Evolutionary conservation across 148 eudicot species (phyloP), one percentile per base, ranked within the genome.

Genomic region (Heliamphora exappendiculata): DNA sequence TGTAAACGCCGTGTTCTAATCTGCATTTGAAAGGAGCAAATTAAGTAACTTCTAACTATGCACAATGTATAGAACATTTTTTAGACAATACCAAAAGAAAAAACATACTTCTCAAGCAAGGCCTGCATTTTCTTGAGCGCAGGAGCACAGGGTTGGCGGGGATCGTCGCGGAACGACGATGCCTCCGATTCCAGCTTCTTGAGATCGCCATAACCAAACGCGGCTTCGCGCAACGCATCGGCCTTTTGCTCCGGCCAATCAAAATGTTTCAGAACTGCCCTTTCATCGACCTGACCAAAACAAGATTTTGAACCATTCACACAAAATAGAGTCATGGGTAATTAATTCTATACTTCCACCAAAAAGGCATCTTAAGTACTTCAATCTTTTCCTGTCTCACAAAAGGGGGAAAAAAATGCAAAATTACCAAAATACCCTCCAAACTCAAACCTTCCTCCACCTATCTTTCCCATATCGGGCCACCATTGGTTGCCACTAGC

Each of bases 221-320:
- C 99, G 33, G 99, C 99, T 86, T 95, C 99, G 37, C 99, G 89
- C 69, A 95, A 78, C 1, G 96, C 95, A 76, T 95, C 99, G 0
- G 99, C 99, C 82, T 89, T 95, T 69, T 88, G 85, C 85, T 95
- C 99, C 0, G 99, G 99, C 99, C 99, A 95, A 45, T 91, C 77
- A 24, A 95, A 95, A 81, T 95, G 99, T 78, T 95, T 95, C 22
- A 95, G 82, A 71, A 95, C 99, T 6, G 99, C 99, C 73, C 99
- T 89, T 76, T 95, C 99, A 81, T 95, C 99, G 63, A 95, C 93
- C 98, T 95, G 72, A 80, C 54, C 54, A 42, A 55, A 59, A 0
- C 54, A 58, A 39, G 20, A 33, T 39, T 5, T 66, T 14, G 58
- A 47, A 39, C 34, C n/a, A 60, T n/a, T n/a, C n/a, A n/a, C n/a